A percentile compares a stretch with the other conserved stretches of the same genome.
Evolutionary conservation across 257 asterid genomes (phyloP).

Genomic region (Solanum sparsipilum): DNA sequence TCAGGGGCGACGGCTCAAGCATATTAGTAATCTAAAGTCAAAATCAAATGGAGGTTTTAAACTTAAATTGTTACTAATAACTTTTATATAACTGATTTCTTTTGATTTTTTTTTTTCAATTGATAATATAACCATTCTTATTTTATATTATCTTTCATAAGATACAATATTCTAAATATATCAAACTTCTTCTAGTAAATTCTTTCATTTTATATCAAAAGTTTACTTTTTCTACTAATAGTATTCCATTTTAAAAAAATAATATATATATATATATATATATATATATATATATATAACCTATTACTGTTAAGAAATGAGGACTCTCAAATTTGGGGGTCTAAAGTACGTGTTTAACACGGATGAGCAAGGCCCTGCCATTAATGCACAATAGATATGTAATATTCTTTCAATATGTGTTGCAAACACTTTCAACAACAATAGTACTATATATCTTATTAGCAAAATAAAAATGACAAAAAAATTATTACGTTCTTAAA

Average conservation of each 20-base stretch:
- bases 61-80: too few relatives aligned
- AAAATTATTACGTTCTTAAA: background rate
- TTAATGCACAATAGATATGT: background rate
- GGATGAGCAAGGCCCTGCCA: background rate
- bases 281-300: too few relatives aligned
- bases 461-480: background rate
- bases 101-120: too few relatives aligned
- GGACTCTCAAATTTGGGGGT: background rate
- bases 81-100: too few relatives aligned
- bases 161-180: too few relatives aligned
- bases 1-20: rapidly evolving
- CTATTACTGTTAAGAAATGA: too few relatives aligned
- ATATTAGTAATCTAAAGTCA: too few relatives aligned
- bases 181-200: background rate
- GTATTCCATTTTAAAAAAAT: background rate
- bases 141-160: background rate
- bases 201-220: background rate
- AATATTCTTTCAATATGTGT: too few relatives aligned
- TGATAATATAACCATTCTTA: too few relatives aligned
- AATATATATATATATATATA: too few relatives aligned
- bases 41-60: too few relatives aligned
- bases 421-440: background rate
- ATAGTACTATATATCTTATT: background rate
- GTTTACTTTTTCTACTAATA: background rate
- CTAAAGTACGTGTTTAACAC: background rate